Percentiles rank a stretch among this genome's conserved stretches.
Evolutionary conservation across 495 filamentous ascomycete genomes (phyloP).

Genomic region (Xylaria bambusicola): DNA sequence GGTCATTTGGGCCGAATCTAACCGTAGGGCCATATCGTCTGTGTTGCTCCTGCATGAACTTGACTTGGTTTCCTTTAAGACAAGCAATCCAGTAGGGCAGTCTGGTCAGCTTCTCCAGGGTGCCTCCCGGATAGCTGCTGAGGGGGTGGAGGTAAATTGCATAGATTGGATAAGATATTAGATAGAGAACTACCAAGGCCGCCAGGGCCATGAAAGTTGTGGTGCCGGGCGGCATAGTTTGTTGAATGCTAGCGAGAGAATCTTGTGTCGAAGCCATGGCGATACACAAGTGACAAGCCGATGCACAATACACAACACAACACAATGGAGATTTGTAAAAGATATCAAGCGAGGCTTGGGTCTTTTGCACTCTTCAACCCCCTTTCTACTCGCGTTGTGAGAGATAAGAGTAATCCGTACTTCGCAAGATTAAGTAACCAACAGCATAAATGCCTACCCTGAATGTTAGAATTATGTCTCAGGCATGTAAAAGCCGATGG

Average conservation of each 20-base stretch:
- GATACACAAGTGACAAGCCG: background rate
- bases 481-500: no score
- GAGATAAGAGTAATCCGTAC: no score
- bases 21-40: constrained; percentile 47
- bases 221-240: background rate
- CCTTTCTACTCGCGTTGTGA: no score
- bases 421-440: no score
- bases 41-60: constrained; percentile 34
- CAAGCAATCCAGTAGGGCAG: constrained; percentile 23
- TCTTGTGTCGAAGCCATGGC: constrained; percentile 10
- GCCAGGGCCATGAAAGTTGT: background rate
- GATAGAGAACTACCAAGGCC: constrained; percentile 3
- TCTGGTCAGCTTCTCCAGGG: constrained; percentile 1
- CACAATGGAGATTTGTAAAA: background rate
- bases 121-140: constrained; percentile 16
- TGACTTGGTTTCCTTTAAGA: constrained; percentile 17
- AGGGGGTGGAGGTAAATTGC: constrained; percentile 20
- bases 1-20: constrained; percentile 42
- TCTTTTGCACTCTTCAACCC: background rate
- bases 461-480: no score
- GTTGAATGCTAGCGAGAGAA: constrained; percentile 4
- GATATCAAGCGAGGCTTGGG: background rate
- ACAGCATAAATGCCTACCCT: no score
- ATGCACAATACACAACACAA: background rate
- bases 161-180: constrained; percentile 18